Base-by-base conservation (phyloP, 768 basidiomycete species). In the Lentinula aciculospora region DNA sequence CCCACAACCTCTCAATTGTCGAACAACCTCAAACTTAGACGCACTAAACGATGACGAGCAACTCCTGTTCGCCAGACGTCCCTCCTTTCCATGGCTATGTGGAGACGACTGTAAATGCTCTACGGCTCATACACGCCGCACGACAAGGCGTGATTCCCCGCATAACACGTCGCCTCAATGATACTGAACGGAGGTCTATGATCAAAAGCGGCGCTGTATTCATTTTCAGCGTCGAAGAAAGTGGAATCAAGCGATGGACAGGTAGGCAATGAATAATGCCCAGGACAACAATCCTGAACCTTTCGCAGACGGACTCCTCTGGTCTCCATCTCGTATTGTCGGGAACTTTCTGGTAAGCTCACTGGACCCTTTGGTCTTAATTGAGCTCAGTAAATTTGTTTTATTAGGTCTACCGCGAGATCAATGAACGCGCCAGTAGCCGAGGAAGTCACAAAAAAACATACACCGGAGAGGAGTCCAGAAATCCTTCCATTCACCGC, bases 211-310 rank as follows among this genome's bases (percentile, higher is more conserved):
- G 81, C 9, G 88, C 91, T 48, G 84, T 93, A 15, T 94, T 92
- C 67, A 85, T 94, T 50, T 94, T 92, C 72, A 89, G 89, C 67
- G 91, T 92, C 65, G 86, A 90, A 64, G 89, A 92, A 67, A 90
- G 89, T 66, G 88, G 88, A 12, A 93, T 94, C 71, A 92, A 89
- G 68, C 78, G 91, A 15, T 92, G 91, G 88, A 94, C 92, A 32
- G 92, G 86, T 72, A 61, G 70, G 62, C 64, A 40, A 57, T 39
- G 45, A 45, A 53, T 28, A 27, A 12, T 44, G 48, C 59, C 48
- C 31, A 49, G 61, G 44, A 31, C 51, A 40, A 39, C 61, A 51
- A 60, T 59, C 63, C 60, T 62, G 42, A 58, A 60, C 62, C 45
- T 44, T 54, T 56, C 56, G 40, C 46, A 82, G 81, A 83, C 64